phyloP scores from a whole-genome alignment of 1,284 basidiomycete species.

The Neotropicomus parvogracilis region DNA sequence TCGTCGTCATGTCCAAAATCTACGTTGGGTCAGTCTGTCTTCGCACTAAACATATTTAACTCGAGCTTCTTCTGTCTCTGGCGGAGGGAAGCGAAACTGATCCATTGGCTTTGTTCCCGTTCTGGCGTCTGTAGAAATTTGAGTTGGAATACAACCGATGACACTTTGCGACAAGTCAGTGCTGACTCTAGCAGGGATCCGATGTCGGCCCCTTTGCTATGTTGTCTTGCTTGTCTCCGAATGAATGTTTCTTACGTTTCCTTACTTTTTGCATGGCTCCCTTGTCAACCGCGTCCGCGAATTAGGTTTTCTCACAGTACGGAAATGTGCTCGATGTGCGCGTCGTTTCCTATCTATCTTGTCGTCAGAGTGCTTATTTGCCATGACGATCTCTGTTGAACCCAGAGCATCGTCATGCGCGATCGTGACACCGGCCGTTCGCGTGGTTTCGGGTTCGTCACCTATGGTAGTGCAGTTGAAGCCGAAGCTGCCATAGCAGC shows the following conservation, averaged over 20 bases:
- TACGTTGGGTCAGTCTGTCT: constrained; percentile 79
- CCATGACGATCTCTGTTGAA: constrained; percentile 5
- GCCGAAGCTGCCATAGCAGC: constrained; percentile 76
- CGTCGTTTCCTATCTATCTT: constrained; percentile 44
- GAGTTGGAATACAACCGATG: constrained; percentile 94
- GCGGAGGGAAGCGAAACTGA: constrained; percentile 50
- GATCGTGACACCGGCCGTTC: constrained; percentile 96
- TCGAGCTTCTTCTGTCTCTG: constrained; percentile 42
- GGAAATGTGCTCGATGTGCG: constrained; percentile 77
- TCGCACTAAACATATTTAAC: constrained; percentile 39
- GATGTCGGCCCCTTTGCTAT: constrained; percentile 39
- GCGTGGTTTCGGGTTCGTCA: constrained; percentile 95
- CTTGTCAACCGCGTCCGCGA: constrained; percentile 31
- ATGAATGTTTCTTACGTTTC: constrained; percentile 29
- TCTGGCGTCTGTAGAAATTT: constrained; percentile 67
- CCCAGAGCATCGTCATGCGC: constrained; percentile 92
- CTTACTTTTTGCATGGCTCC: constrained; percentile 30
- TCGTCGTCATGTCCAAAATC: constrained; percentile 65
- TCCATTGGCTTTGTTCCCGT: constrained; percentile 34
- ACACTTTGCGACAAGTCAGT: constrained; percentile 81
- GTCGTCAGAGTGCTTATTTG: constrained; percentile 25
- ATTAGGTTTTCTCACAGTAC: constrained; percentile 68
- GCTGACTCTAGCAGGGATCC: constrained; percentile 38
- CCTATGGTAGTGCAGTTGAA: constrained; percentile 60
- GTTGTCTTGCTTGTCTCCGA: constrained; percentile 30